Percentiles rank a stretch among this genome's conserved stretches.
These are phyloP conservation scores for Cyberlindnera meyerae DNA, from an alignment of 805 yeast species.

Conservation along the genomic window DNA sequence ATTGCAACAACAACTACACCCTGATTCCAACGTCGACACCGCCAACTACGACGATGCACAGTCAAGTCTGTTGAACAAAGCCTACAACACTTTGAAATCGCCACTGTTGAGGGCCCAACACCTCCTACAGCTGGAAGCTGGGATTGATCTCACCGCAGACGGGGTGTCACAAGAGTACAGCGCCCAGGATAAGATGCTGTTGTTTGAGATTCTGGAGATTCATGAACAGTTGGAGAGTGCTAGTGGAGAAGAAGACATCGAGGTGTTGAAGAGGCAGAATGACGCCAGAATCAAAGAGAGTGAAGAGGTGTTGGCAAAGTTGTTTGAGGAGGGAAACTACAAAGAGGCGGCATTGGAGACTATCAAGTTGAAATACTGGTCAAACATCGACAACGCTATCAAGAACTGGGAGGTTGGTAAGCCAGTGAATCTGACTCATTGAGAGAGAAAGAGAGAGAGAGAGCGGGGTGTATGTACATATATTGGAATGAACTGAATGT, in stretches of 20 bases:
- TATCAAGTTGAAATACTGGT: conserved; percentile 77
- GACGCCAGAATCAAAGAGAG: conserved; percentile 46
- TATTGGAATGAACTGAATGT: no score
- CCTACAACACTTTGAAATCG: conserved; percentile 63
- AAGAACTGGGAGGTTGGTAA: conserved; percentile 57
- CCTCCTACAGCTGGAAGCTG: conserved; percentile 36
- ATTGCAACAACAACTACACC: conserved; percentile 75
- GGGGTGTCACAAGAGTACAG: conserved; percentile 34
- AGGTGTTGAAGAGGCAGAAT: conserved; percentile 48
- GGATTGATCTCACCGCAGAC: conserved; percentile 57
- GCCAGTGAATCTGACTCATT: conserved; percentile 11
- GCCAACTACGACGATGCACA: conserved; percentile 27
- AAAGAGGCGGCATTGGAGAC: conserved; percentile 60
- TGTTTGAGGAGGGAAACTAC: conserved; percentile 45
- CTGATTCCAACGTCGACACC: conserved; percentile 48
- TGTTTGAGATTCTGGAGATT: conserved; percentile 76
- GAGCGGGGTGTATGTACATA: no score
- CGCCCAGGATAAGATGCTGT: conserved; percentile 44
- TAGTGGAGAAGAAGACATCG: conserved; percentile 52
- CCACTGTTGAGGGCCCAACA: conserved; percentile 73
- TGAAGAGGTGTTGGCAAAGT: conserved; percentile 39
- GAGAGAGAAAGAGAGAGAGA: no score
- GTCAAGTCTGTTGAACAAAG: conserved; percentile 64
- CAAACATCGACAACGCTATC: conserved; percentile 65
- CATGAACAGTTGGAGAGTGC: conserved; percentile 80